phyloP scores from a whole-genome alignment of 495 filamentous ascomycete species.

The Daldinia grandis region DNA sequence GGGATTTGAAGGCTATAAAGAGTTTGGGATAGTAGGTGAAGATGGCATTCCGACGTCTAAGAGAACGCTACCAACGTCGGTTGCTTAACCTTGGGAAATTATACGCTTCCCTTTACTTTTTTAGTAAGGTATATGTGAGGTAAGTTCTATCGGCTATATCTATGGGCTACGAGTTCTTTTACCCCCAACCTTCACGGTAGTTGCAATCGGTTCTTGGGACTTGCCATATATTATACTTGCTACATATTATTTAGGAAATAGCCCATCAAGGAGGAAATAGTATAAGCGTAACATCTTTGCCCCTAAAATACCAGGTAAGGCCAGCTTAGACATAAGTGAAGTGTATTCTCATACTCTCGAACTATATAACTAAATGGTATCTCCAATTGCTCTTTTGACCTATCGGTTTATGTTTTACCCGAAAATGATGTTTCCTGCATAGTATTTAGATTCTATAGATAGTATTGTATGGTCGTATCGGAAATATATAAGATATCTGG shows the following conservation, averaged over 20 bases:
- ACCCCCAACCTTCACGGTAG: neutral
- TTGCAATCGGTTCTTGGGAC: neutral
- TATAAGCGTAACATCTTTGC: neutral
- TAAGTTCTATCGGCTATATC: neutral
- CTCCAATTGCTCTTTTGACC: neutral
- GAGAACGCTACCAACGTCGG: neutral
- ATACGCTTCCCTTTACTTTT: neutral
- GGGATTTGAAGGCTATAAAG: neutral
- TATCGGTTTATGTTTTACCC: neutral
- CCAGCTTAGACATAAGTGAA: neutral
- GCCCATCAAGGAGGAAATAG: neutral
- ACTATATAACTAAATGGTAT: neutral
- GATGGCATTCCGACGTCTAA: neutral
- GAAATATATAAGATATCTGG: neutral
- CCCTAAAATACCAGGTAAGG: neutral
- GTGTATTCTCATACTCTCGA: neutral
- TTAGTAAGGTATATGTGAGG: neutral
- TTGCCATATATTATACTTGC: neutral
- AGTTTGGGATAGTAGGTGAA: conserved; percentile 6
- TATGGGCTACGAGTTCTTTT: neutral
- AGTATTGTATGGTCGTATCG: neutral
- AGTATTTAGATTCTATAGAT: neutral
- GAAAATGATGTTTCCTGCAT: neutral
- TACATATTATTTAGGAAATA: neutral
- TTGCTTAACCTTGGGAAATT: neutral